Evolutionary conservation across 2,329 filamentous ascomycete species (phyloP), one percentile per base, ranked within the genome.

Genomic region (Pleomassaria siparia): DNA sequence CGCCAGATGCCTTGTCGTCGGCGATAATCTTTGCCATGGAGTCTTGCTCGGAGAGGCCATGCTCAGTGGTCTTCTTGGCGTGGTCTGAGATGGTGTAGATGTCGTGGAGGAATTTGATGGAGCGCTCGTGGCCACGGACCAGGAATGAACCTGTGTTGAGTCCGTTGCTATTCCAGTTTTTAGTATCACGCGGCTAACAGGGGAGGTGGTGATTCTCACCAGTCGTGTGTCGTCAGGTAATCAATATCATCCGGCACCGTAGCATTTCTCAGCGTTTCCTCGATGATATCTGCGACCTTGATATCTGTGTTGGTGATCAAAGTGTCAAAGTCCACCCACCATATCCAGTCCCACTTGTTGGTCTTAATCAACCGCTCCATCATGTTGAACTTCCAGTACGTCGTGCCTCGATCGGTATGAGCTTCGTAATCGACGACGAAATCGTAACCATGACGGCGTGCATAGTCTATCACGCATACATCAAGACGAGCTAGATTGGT

Each of bases 291-390:
- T 8, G 61, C 55, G 21, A 74, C 37, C 35, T 61, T 63, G 47
- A 69, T 65, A 4, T 61, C 55, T 13, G 68, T 71, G 43, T 73
- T 72, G 12, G 69, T 74, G 50, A 74, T 65, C 13, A 74, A 54
- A 1, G 70, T 72, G 50, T 74, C 71, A 35, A 71, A 72, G 51
- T 74, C 71, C 9, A 73, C 51, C 69, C 70, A 73, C 72, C 72
- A 74, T 16, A 74, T 62, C 72, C 72, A 74, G 45, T 73, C 68
- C 47, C 69, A 67, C 47, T 64, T 65, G 32, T 54, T 52, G 6
- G 57, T 51, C 25, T 65, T 63, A 51, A 71, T 60, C 13, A 70
- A 51, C n/a, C 61, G 59, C 46, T 69, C 62, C 5, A 67, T 59
- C 66, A 73, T 72, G 50, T 71, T 58, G 45, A 69, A 67, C 46